Conservation (phyloP, 2,329 filamentous ascomycete genomes). For the Lachnellula suecica region DNA sequence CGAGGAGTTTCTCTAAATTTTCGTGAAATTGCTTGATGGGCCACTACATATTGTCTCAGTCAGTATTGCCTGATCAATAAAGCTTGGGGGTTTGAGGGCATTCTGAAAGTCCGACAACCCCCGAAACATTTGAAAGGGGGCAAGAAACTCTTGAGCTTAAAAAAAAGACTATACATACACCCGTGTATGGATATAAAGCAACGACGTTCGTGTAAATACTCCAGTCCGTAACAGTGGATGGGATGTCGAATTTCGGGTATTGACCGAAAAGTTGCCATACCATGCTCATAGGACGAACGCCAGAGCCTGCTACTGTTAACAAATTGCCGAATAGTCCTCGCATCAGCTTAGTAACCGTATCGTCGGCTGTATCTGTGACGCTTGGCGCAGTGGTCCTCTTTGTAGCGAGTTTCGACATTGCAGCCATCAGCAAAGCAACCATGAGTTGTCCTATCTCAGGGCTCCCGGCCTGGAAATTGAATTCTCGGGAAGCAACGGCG, state of each 20-base stretch:
- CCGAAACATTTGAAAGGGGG: too few species aligned
- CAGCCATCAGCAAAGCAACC: constrained; percentile 26
- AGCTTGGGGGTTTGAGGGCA: too few species aligned
- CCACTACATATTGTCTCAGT: too few species aligned
- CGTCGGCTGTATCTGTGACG: constrained; percentile 14
- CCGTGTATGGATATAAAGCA: constrained; percentile 21
- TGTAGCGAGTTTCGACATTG: constrained; percentile 27
- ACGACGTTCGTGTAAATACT: constrained; percentile 24
- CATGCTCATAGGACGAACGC: constrained; percentile 24
- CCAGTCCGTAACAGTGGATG: constrained; percentile 16
- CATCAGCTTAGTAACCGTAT: constrained; percentile 30
- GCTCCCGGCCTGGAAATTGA: constrained; percentile 18
- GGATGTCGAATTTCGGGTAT: constrained; percentile 20
- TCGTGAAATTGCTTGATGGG: constrained; percentile 17
- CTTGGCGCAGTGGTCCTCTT: constrained; percentile 19
- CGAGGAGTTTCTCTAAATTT: constrained; percentile 24
- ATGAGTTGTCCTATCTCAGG: constrained; percentile 20
- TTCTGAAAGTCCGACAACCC: too few species aligned
- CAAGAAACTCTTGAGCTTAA: too few species aligned
- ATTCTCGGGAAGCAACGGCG: constrained; percentile 15
- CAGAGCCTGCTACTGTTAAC: constrained; percentile 29
- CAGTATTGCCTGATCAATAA: too few species aligned
- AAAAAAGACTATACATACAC: too few species aligned
- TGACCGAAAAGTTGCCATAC: constrained; percentile 23
- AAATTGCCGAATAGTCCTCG: constrained; percentile 30